phyloP scores from a whole-genome alignment of 2,329 filamentous ascomycete genomes.

The Xylariaceae sp. region DNA sequence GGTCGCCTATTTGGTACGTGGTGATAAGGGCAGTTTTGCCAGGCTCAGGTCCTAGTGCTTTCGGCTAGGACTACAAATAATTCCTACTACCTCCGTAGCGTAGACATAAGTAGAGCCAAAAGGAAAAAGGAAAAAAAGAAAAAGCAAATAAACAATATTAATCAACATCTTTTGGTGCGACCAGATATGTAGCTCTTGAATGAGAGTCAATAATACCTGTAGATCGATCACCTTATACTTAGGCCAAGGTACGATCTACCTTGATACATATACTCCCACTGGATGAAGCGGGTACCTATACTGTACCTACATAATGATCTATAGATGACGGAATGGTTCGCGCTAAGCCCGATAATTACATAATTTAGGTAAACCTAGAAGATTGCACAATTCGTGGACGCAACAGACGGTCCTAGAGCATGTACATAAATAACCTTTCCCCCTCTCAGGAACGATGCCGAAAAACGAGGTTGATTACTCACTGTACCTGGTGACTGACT shows the following conservation, averaged over 20 bases:
- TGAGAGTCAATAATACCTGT: neutral
- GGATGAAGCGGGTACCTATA: neutral
- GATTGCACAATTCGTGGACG: conserved; percentile 10
- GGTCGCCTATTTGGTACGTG: conserved; percentile 5
- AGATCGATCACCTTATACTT: neutral
- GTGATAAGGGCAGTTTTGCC: conserved; percentile 11
- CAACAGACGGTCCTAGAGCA: conserved; percentile 3
- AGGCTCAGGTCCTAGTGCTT: conserved; percentile 13
- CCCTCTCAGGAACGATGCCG: conserved; percentile 31
- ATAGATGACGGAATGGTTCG: neutral
- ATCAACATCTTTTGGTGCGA: conserved; percentile 1
- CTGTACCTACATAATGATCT: neutral
- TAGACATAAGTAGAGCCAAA: conserved; percentile 14
- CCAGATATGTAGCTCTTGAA: neutral
- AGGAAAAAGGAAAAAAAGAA: conserved; percentile 15
- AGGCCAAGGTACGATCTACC: neutral
- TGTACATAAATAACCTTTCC: too few relatives aligned
- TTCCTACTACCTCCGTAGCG: conserved; percentile 10
- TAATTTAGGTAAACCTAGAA: neutral
- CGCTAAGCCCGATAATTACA: conserved; percentile 16
- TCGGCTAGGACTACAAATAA: conserved; percentile 4
- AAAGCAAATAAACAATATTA: conserved; percentile 20
- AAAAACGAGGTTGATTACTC: conserved; percentile 68
- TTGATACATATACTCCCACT: neutral
- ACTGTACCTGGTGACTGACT: conserved; percentile 91